Conservation (phyloP, 2,329 filamentous ascomycete genomes). For the Ascochyta lentis region DNA sequence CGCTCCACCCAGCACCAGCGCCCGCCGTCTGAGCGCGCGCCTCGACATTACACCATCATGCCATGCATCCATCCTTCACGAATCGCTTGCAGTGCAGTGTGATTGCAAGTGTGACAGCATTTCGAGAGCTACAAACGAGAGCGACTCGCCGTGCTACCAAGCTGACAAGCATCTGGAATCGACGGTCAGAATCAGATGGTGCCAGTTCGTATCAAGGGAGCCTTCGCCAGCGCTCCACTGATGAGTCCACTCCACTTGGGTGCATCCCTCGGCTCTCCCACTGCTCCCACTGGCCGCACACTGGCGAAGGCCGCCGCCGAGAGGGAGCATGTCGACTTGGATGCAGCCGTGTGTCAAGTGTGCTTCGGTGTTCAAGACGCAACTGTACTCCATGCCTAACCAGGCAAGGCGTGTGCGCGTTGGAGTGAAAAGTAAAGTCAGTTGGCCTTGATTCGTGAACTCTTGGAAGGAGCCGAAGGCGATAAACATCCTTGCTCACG, state of each 20-base stretch:
- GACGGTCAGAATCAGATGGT: constrained; percentile 21
- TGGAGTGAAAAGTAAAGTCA: constrained; percentile 19
- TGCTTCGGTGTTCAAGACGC: constrained; percentile 12
- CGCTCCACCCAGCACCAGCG: constrained; percentile 23
- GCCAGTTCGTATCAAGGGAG: constrained; percentile 14
- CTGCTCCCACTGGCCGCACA: constrained; percentile 1
- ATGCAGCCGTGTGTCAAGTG: constrained; percentile 16
- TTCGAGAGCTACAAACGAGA: constrained; percentile 7
- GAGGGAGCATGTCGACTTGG: constrained; percentile 9
- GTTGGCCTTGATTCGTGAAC: constrained; percentile 33
- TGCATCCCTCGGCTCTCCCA: constrained; percentile 7
- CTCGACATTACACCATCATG: constrained; percentile 25
- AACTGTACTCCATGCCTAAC: constrained; percentile 20
- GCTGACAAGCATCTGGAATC: constrained; percentile 1
- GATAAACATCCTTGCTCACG: constrained; percentile 30
- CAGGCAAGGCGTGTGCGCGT: constrained; percentile 15
- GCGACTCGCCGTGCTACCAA: constrained; percentile 22
- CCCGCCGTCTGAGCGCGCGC: constrained; percentile 32
- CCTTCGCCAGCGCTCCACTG: constrained; percentile 10
- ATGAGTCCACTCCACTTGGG: constrained; percentile 5
- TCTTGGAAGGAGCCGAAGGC: constrained; percentile 27
- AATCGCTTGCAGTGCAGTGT: constrained; percentile 23
- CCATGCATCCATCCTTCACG: constrained; percentile 19
- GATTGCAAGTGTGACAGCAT: constrained; percentile 27
- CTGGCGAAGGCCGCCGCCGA: constrained; percentile 8